These are phyloP conservation scores for Ophiostoma perfectum DNA, from an alignment of 2,329 filamentous ascomycete species.

Conservation along the genomic window DNA sequence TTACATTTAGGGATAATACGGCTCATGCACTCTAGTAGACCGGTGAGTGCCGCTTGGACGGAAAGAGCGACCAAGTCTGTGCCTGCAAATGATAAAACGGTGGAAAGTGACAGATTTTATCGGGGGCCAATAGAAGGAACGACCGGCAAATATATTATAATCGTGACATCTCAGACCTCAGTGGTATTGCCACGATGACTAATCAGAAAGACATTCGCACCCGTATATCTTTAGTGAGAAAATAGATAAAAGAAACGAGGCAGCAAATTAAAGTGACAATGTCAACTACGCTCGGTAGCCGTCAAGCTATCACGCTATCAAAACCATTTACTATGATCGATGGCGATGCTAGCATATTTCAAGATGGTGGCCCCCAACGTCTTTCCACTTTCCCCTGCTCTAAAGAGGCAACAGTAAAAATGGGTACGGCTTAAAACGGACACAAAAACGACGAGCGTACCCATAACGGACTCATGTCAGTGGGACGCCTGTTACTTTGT, in stretches of 20 bases:
- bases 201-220: too few relatives aligned
- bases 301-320: too few relatives aligned
- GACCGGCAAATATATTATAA: not conserved
- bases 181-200: too few relatives aligned
- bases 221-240: too few relatives aligned
- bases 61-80: not conserved
- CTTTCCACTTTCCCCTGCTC: not conserved
- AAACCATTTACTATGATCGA: too few relatives aligned
- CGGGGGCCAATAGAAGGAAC: not conserved
- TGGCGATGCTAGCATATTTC: too few relatives aligned
- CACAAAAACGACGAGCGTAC: not conserved
- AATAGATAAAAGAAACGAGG: too few relatives aligned
- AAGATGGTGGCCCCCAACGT: not conserved
- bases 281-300: too few relatives aligned
- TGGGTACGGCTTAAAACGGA: not conserved
- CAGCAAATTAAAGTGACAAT: too few relatives aligned
- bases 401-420: not conserved
- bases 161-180: not conserved
- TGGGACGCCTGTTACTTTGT: not conserved
- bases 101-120: not conserved
- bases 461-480: not conserved
- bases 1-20: not conserved
- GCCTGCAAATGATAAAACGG: not conserved
- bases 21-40: slow-evolving; percentile 2
- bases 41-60: not conserved